These are phyloP conservation scores for Chlorella sp. DNA, from an alignment of 139 green algal species.

Conservation along the genomic window DNA sequence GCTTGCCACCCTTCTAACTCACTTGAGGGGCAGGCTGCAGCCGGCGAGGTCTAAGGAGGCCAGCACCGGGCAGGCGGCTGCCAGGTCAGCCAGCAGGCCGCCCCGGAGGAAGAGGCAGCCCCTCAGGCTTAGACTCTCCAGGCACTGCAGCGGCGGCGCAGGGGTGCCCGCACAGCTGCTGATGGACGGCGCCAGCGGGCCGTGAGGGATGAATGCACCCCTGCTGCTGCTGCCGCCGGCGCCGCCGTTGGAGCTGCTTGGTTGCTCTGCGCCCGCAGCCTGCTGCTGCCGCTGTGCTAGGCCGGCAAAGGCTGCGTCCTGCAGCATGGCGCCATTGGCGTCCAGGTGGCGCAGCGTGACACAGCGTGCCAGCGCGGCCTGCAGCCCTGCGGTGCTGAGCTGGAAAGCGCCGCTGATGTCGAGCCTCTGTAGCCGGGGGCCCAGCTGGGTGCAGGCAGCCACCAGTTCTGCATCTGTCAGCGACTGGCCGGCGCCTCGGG, in stretches of 20 bases:
- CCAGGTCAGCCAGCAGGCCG: conserved; percentile 13
- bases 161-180: neutral
- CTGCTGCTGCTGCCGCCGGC: neutral
- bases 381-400: neutral
- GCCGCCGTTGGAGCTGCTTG: neutral
- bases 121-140: conserved; percentile 28
- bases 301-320: neutral
- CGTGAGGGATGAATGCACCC: neutral
- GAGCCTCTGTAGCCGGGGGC: neutral
- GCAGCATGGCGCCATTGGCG: neutral
- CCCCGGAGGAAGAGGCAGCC: conserved; percentile 29
- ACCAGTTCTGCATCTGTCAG: neutral
- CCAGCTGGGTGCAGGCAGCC: conserved; percentile 5
- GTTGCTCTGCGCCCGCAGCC: neutral
- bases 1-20: neutral
- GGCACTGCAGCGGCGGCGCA: neutral
- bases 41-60: conserved; percentile 9
- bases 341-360: neutral
- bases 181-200: neutral
- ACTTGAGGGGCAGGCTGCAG: conserved; percentile 13
- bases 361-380: neutral
- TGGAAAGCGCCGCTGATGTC: conserved; percentile 13
- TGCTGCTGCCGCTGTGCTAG: neutral
- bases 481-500: neutral
- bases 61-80: neutral